Evolutionary conservation across 2,329 filamentous ascomycete genomes (phyloP).

Genomic region (Neocucurbitaria cava): DNA sequence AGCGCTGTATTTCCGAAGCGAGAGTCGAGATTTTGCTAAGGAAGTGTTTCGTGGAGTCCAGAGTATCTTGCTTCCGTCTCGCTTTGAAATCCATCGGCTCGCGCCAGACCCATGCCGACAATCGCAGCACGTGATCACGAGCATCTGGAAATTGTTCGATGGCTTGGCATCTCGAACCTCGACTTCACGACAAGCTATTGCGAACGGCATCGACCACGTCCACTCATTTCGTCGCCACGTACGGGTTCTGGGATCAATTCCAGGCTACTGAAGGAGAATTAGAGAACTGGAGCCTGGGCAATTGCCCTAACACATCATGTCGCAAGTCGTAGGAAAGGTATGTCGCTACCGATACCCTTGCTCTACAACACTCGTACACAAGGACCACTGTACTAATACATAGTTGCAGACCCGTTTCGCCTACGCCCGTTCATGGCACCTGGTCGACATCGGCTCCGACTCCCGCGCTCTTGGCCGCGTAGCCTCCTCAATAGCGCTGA

Average conservation of each 20-base stretch:
- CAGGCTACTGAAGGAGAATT: not conserved
- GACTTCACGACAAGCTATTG: slow-evolving; percentile 14
- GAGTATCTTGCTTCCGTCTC: slow-evolving; percentile 12
- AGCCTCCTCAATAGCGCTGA: slow-evolving; percentile 82
- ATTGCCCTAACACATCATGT: slow-evolving; percentile 63
- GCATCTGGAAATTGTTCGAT: slow-evolving; percentile 20
- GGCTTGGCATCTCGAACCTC: slow-evolving; percentile 22
- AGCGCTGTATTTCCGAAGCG: not conserved
- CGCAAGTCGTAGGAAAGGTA: slow-evolving; percentile 80
- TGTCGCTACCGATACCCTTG: slow-evolving; percentile 33
- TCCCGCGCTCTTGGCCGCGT: slow-evolving; percentile 85
- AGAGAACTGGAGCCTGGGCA: slow-evolving; percentile 12
- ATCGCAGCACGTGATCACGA: slow-evolving; percentile 17
- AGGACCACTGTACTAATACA: slow-evolving; percentile 8
- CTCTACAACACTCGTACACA: not conserved
- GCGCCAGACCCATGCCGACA: slow-evolving; percentile 14
- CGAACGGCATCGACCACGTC: slow-evolving; percentile 5
- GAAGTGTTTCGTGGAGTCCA: not conserved
- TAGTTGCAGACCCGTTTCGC: slow-evolving; percentile 81
- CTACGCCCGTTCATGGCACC: slow-evolving; percentile 96
- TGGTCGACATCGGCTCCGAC: slow-evolving; percentile 74
- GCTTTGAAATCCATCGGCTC: slow-evolving; percentile 43
- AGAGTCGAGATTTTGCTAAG: not conserved
- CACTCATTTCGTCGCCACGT: not conserved
- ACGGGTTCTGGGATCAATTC: slow-evolving; percentile 1